Percentiles rank a stretch among this genome's conserved stretches.
Evolutionary conservation across 2,329 filamentous ascomycete genomes (phyloP).

Genomic region (Penicillium sp.): DNA sequence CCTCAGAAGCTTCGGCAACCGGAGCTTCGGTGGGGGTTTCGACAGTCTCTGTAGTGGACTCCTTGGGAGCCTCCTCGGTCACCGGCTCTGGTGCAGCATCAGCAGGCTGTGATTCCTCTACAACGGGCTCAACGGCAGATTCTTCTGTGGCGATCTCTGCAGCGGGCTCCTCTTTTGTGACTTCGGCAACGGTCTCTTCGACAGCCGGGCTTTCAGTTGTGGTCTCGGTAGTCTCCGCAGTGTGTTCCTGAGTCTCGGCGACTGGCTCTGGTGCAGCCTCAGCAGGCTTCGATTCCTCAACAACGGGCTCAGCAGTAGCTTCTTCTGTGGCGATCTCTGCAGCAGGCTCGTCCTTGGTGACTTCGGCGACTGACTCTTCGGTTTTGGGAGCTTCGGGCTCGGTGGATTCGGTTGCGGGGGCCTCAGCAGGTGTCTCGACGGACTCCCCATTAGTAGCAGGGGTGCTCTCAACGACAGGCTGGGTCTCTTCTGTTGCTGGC

Average conservation of each 20-base stretch:
- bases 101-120: conserved; percentile 4
- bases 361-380: neutral
- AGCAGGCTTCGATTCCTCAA: neutral
- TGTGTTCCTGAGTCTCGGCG: neutral
- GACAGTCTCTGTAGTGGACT: conserved; percentile 30
- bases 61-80: neutral
- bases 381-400: neutral
- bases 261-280: neutral
- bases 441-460: neutral
- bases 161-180: conserved; percentile 9
- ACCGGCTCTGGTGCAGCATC: neutral
- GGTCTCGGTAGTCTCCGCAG: neutral
- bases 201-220: neutral
- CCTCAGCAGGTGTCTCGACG: neutral
- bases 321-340: neutral
- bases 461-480: conserved; percentile 1
- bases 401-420: neutral
- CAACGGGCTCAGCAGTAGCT: neutral
- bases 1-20: conserved; percentile 5
- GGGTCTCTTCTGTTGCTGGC: neutral
- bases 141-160: conserved; percentile 8
- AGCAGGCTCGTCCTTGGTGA: neutral
- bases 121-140: conserved; percentile 8
- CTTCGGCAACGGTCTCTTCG: conserved; percentile 6
- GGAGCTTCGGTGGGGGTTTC: conserved; percentile 17